A percentile compares a stretch with the other conserved stretches of the same genome.
Evolutionary conservation across 139 green algal genomes (phyloP).

Genomic region (Tetradesmus lagerheimii): DNA sequence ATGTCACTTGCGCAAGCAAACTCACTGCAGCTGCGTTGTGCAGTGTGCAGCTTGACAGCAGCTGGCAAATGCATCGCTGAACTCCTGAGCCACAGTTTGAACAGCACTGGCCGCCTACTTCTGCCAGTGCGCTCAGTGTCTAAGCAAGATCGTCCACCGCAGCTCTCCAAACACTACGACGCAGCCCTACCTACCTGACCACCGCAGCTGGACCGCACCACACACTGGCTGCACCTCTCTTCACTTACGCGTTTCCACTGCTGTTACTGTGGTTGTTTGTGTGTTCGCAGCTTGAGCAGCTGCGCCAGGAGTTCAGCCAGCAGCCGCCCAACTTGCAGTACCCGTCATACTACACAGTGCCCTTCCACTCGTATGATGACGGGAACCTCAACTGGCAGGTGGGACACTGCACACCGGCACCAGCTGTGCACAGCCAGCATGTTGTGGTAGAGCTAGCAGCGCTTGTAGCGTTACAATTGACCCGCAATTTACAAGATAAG

Average conservation of each 20-base stretch:
- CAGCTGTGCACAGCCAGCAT: not conserved
- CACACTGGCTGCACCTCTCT: not conserved
- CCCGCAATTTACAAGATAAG: too few species aligned
- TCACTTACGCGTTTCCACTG: not conserved
- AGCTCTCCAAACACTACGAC: too few species aligned
- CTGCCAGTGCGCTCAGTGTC: too few species aligned
- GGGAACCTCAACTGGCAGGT: slow-evolving; percentile 64
- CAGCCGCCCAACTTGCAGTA: slow-evolving; percentile 59
- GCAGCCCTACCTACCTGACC: not conserved
- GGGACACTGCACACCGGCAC: not conserved
- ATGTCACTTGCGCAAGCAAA: not conserved
- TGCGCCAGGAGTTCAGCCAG: slow-evolving; percentile 5
- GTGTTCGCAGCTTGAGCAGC: slow-evolving; percentile 36
- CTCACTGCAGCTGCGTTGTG: not conserved
- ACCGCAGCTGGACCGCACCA: not conserved
- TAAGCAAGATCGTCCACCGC: too few species aligned
- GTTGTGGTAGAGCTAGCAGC: too few species aligned
- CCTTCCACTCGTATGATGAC: slow-evolving; percentile 84
- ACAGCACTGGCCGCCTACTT: too few species aligned
- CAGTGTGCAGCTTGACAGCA: not conserved
- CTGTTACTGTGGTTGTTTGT: not conserved
- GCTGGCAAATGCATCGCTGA: not conserved
- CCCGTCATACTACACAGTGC: slow-evolving; percentile 79
- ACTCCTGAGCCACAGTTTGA: not conserved
- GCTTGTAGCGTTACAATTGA: too few species aligned